Conservation (phyloP, 2,329 filamentous ascomycete genomes). For the Botryotinia convoluta region DNA sequence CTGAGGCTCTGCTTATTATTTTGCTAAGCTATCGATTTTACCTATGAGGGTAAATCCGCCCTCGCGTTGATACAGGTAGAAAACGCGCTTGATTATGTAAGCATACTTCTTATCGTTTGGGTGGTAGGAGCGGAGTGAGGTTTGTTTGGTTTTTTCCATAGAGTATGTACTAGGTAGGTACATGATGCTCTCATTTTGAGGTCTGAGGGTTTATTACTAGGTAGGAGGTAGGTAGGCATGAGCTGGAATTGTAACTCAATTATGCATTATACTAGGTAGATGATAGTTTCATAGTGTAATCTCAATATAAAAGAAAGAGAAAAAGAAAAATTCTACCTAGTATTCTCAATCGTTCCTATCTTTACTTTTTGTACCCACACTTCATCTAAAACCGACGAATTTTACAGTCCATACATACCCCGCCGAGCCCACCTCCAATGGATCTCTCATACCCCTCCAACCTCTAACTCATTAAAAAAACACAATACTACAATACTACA, state of each 20-base stretch:
- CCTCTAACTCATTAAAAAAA: not conserved
- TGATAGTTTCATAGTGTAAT: not conserved
- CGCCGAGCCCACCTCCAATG: not conserved
- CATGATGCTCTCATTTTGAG: not conserved
- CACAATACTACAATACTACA: not conserved
- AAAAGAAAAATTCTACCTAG: not conserved
- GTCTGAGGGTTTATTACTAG: not conserved
- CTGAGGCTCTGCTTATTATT: slow-evolving; percentile 18
- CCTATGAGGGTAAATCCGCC: not conserved
- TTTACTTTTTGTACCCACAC: not conserved
- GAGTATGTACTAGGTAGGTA: no score
- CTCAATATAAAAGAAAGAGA: not conserved
- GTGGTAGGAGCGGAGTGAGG: not conserved
- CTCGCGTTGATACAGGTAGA: not conserved
- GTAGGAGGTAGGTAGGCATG: not conserved
- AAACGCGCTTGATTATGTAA: slow-evolving; percentile 16
- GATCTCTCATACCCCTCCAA: not conserved
- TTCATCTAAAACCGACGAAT: not conserved
- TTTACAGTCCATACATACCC: not conserved
- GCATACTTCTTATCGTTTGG: not conserved
- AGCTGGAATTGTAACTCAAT: not conserved
- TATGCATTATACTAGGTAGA: not conserved
- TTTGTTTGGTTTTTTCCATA: not conserved
- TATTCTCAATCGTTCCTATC: not conserved
- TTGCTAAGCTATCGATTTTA: not conserved